These are phyloP conservation scores for Ogataea pignaliae DNA, from an alignment of 805 yeast species.

Conservation along the genomic window DNA sequence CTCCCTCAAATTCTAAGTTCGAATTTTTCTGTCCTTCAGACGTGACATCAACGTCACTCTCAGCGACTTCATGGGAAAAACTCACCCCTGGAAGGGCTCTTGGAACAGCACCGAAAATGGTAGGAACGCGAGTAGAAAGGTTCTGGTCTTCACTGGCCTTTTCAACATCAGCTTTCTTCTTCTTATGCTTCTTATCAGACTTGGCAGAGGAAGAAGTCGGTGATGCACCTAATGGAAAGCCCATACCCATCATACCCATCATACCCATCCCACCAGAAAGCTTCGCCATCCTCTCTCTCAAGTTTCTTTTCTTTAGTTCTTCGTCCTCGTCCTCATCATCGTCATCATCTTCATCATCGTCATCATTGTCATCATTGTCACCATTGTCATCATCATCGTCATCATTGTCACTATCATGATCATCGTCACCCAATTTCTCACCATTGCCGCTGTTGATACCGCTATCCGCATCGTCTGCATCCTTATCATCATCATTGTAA, in stretches of 20 bases:
- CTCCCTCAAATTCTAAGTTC: too few species aligned
- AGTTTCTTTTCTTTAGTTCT: conserved; percentile 66
- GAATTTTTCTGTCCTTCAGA: too few species aligned
- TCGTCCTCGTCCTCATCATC: conserved; percentile 69
- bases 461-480: conserved; percentile 8
- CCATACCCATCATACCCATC: conserved; percentile 66
- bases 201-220: conserved; percentile 15
- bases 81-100: conserved; percentile 18
- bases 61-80: not conserved
- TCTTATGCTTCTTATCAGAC: conserved; percentile 23
- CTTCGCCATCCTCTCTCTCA: conserved; percentile 94
- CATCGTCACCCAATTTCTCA: conserved; percentile 21
- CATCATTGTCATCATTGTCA: conserved; percentile 39
- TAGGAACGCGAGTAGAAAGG: conserved; percentile 17
- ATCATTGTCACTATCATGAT: conserved; percentile 26
- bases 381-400: conserved; percentile 31
- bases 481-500: too few species aligned
- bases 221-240: conserved; percentile 31
- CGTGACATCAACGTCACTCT: too few species aligned
- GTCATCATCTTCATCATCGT: conserved; percentile 45
- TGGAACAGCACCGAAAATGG: conserved; percentile 44
- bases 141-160: conserved; percentile 10
- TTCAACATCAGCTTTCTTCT: conserved; percentile 13
- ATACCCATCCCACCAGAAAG: conserved; percentile 82
- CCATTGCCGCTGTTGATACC: conserved; percentile 16